Evolutionary conservation across 257 asterid genomes (phyloP), one percentile per base, ranked within the genome.

Genomic region (Rhazya stricta): DNA sequence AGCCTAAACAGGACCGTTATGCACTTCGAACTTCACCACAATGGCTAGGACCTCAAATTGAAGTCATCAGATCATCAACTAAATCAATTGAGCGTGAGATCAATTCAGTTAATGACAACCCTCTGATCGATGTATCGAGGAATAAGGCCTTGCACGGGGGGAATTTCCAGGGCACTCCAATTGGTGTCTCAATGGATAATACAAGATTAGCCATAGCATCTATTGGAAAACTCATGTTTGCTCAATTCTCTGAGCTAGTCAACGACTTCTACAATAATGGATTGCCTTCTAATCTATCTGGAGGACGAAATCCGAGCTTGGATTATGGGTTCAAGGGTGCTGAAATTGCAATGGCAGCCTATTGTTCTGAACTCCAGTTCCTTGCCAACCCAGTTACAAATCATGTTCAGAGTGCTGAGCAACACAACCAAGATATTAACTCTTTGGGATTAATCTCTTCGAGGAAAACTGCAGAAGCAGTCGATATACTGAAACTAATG

Each of bases 391-490:
- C 83, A 39, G 83, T 80, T 25, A 80, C 80, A 12, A 80, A 76
- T 67, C 83, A 80, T 72, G 83, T 80, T 9, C 80, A 80, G 61
- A 80, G 78, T 45, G 80, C 83, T 19, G 83, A 80, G 76, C 83
- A 76, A 45, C 83, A 80, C 48, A 80, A 80, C n/a, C 83, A 80
- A 45, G 83, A 80, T 76, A 63, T 80, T 25, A 80, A 80, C 79
- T 80, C 83, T 54, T 56, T 80, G 18, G 83, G 83, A 36, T 50
- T 80, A 43, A 80, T 80, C 10, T 80, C 83, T 32, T 72, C 83
- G 11, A 53, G 80, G 10, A 80, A 80, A 62, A 76, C 83, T 9
- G 80, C 74, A 2, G 83, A 80, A 45, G 78, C 83, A 18, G 75
- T 80, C 1, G 83, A 80, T 3, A 80, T 80, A 8, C 29, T 80